Base-by-base conservation (phyloP, 352 stramenopile genomes). In the Pythium brachiatum region DNA sequence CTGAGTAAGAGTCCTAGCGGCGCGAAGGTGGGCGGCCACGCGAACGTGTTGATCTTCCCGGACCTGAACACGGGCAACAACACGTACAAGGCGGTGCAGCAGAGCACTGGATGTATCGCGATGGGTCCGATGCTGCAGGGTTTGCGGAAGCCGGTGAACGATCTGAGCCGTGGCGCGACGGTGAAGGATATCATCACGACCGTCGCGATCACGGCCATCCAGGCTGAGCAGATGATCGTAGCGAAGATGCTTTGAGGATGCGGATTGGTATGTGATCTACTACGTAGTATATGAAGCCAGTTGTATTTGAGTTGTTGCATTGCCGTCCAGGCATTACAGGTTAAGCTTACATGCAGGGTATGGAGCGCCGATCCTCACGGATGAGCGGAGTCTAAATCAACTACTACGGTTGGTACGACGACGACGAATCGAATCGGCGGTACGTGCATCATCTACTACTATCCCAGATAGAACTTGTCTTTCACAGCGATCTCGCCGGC, bases 121-220 rank as follows among this genome's bases (percentile, higher is more conserved):
- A 90, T 97, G 64, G 89, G 89, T 56, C 89, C 89, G 15, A 94
- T 96, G 81, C 69, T 97, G 8, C 86, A 96, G 57, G 89, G 89
- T 57, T 75, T 97, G 25, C 81, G 79, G 27, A 94, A 93, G 60
- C 89, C 88, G 3, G 87, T 96, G 52, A 96, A 97, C 57, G 89
- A 97, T 68, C 48, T 96, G 46, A 94, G 82, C 52, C 85, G 88
- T n/a, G 88, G 88, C 18, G 84, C 86, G 6, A 92, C 79, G 7
- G 88, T 96, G 38, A 93, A 94, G 58, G 90, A 97, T 61, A 96
- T 97, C 53, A 84, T 96, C 29, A 95, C 89, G 53, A 97, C 90
- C 8, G 79, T 95, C 54, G 89, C 85, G 26, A 87, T 96, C 64
- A 97, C 88, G 20, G 81, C 85, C 15, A 92, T 96, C 54, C 88